Evolutionary conservation across 371 early-diverging fungal species (phyloP), one percentile per base, ranked within the genome.

Genomic region (Mortierella sp.): DNA sequence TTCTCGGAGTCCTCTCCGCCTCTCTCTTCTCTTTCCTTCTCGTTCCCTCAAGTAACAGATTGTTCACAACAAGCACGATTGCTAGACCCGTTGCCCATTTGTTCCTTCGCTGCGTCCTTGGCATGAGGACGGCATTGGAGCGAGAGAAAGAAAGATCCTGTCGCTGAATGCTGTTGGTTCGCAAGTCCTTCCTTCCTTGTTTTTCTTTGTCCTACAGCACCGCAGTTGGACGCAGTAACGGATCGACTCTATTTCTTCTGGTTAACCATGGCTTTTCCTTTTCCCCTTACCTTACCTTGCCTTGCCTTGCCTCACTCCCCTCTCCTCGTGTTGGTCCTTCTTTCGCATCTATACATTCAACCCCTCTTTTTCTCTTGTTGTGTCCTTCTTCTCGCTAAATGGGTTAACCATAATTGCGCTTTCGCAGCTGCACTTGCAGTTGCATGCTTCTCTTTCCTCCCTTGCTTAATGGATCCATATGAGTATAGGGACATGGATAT

Each of bases 241-340:
- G 65, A 65, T 65, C 65, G 41, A 41, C 65, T 72, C 49, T 65
- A 65, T 32, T 38, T 38, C 56, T 56, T 27, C 65, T 16, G 51
- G 18, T 14, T 8, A 5, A 27, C 49, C 54, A 32, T 41, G 14
- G 10, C 21, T 12, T 71, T 29, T 71, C 72, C 41, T 12, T 46
- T 21, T 35, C 24, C 35, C 27, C 58, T 56, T 41, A 0, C 38
- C 44, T 43, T 72, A 27, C 44, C 43, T 60, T 55, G 16, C 60
- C 41, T 38, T 38, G 38, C 38, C 2, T 41, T 41, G 41, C 41
- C 6, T 41, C 6, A 6, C 41, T 35, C 41, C 41, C 0, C 16
- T 32, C 51, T 51, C 51, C 35, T 72, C 32, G 14, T 71, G 12
- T 71, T 44, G 1, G 51, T 71, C 29, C 7, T 8, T 29, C 12